phyloP scores from a whole-genome alignment of 169 alveolate genomes.

The Eimeria sp. region DNA sequence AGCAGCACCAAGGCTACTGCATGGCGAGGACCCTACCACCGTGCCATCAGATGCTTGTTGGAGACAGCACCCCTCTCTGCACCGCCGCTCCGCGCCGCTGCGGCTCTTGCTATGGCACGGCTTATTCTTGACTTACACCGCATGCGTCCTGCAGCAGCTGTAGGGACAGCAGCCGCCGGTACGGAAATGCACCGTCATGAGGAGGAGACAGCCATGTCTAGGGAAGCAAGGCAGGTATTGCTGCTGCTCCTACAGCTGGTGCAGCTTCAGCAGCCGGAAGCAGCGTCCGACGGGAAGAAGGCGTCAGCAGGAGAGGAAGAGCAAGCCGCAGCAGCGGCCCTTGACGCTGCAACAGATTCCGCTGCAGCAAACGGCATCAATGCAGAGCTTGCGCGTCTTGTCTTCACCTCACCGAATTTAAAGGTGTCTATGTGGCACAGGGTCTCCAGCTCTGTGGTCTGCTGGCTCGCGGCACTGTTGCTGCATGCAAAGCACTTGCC shows the following conservation, averaged over 20 bases:
- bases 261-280: conserved; percentile 53
- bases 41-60: conserved; percentile 13
- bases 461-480: conserved; percentile 66
- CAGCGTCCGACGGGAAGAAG: conserved; percentile 42
- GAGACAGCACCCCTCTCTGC: conserved; percentile 59
- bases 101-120: conserved; percentile 71
- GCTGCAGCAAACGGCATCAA: conserved; percentile 27
- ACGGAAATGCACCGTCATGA: background rate
- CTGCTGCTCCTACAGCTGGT: conserved; percentile 45
- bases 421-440: conserved; percentile 49
- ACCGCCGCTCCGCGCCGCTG: conserved; percentile 58
- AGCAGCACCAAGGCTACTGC: conserved; percentile 28
- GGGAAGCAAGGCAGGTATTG: conserved; percentile 49
- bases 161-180: background rate
- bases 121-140: conserved; percentile 61
- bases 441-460: conserved; percentile 45
- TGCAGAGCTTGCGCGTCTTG: conserved; percentile 10
- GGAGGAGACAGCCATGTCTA: conserved; percentile 15
- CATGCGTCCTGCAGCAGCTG: conserved; percentile 39
- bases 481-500: conserved; percentile 67
- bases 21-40: conserved; percentile 46
- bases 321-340: conserved; percentile 55
- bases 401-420: conserved; percentile 19
- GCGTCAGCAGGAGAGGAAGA: conserved; percentile 61
- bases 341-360: conserved; percentile 46